These are phyloP conservation scores for Gaeumannomyces sp. DNA, from an alignment of 2,329 filamentous ascomycete genomes.

Conservation along the genomic window DNA sequence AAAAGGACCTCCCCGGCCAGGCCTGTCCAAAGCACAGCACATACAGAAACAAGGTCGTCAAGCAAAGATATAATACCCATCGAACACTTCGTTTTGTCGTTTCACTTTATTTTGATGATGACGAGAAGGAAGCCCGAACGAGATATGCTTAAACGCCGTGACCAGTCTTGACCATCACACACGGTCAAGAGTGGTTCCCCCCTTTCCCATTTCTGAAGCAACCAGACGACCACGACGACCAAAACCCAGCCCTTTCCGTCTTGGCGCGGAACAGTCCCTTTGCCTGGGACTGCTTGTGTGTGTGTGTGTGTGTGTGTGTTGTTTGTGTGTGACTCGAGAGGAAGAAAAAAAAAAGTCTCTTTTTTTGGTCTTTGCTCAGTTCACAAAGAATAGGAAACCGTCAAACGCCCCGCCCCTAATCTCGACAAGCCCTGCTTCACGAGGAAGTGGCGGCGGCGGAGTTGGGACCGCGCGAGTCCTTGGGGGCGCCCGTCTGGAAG, in stretches of 20 bases:
- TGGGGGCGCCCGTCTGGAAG: conserved; percentile 86
- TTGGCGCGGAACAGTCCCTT: conserved; percentile 3
- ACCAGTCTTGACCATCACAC: conserved; percentile 9
- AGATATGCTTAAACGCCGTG: conserved; percentile 9
- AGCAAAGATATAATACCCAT: neutral
- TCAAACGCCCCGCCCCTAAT: conserved; percentile 1
- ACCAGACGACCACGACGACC: conserved; percentile 6
- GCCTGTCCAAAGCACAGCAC: too few species aligned
- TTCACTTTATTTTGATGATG: conserved; percentile 7
- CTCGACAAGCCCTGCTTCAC: conserved; percentile 1
- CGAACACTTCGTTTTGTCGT: neutral
- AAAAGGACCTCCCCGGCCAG: too few species aligned
- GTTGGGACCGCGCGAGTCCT: conserved; percentile 66
- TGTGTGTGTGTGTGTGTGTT: conserved; percentile 1
- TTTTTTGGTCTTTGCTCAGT: conserved; percentile 2
- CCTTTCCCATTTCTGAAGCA: neutral
- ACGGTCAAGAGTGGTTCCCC: neutral
- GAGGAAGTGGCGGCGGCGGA: neutral
- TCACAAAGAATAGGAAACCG: conserved; percentile 1
- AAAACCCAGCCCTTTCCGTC: neutral
- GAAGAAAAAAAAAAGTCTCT: conserved; percentile 2
- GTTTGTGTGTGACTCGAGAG: conserved; percentile 6
- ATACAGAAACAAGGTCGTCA: neutral
- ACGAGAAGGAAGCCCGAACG: conserved; percentile 6
- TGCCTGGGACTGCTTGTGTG: neutral